Evolutionary conservation across 352 stramenopile genomes (phyloP).

Genomic region (Pseudoperonospora humuli): DNA sequence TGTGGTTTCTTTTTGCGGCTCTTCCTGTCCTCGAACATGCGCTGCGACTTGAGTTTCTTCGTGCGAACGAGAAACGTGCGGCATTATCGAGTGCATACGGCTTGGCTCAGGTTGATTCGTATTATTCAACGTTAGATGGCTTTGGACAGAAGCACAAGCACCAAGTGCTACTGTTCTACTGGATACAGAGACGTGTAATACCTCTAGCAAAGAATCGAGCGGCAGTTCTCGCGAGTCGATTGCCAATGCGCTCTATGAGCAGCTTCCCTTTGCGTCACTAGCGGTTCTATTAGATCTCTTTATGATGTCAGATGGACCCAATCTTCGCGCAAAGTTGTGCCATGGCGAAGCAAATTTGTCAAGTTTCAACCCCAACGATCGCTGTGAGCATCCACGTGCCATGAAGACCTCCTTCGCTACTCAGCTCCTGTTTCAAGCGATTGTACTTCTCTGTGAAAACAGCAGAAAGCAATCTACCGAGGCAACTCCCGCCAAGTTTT

Average conservation of each 20-base stretch:
- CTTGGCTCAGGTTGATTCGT: constrained; percentile 51
- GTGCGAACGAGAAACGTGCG: constrained; percentile 25
- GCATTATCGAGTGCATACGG: constrained; percentile 30
- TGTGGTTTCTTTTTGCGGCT: constrained; percentile 47
- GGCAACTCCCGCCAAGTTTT: background rate
- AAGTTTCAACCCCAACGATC: constrained; percentile 3
- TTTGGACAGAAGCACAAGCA: constrained; percentile 74
- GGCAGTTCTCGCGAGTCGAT: constrained; percentile 11
- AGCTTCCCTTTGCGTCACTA: constrained; percentile 31
- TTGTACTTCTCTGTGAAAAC: constrained; percentile 22
- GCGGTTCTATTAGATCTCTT: constrained; percentile 58
- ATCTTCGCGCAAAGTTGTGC: constrained; percentile 64
- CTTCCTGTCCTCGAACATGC: constrained; percentile 65
- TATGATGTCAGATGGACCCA: constrained; percentile 60
- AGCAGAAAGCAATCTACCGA: background rate
- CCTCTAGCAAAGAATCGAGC: background rate
- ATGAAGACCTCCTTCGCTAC: constrained; percentile 21
- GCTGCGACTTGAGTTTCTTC: constrained; percentile 50
- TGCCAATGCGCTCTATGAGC: constrained; percentile 47
- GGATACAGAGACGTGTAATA: background rate
- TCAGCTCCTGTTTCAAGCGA: constrained; percentile 29
- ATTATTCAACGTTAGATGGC: constrained; percentile 74
- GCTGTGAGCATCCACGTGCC: background rate
- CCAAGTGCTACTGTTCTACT: constrained; percentile 46
- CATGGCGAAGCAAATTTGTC: constrained; percentile 52